These are phyloP conservation scores for Maudiozyma humilis DNA, from an alignment of 1,139 yeast species.

Conservation along the genomic window DNA sequence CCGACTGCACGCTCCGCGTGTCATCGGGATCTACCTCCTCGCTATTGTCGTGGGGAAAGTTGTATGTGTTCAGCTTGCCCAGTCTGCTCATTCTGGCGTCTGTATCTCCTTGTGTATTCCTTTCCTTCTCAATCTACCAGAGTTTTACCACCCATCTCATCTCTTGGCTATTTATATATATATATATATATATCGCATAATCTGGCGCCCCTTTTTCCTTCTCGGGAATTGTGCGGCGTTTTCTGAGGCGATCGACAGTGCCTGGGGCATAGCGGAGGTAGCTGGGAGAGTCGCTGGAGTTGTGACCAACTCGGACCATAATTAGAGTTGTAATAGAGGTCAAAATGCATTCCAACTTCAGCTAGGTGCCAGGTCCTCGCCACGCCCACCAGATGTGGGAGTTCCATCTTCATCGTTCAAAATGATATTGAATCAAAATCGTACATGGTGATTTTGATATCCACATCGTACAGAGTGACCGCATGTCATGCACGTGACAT, in stretches of 20 bases:
- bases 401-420: too few species aligned
- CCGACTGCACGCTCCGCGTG: neutral
- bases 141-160: neutral
- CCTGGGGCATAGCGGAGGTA: constrained; percentile 3
- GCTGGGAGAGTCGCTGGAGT: too few species aligned
- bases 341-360: too few species aligned
- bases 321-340: too few species aligned
- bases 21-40: neutral
- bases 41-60: neutral
- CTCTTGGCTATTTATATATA: neutral
- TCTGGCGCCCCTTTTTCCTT: constrained; percentile 7
- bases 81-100: neutral
- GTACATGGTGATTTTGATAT: too few species aligned
- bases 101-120: neutral
- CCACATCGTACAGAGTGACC: too few species aligned
- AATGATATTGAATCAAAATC: too few species aligned
- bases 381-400: too few species aligned
- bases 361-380: too few species aligned
- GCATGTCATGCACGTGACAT: too few species aligned
- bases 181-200: neutral
- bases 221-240: neutral
- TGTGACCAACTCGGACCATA: too few species aligned
- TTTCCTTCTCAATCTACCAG: neutral
- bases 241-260: too few species aligned
- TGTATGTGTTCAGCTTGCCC: neutral